Evolutionary conservation across 1,139 yeast species (phyloP).

Genomic region (Pichia sp.): DNA sequence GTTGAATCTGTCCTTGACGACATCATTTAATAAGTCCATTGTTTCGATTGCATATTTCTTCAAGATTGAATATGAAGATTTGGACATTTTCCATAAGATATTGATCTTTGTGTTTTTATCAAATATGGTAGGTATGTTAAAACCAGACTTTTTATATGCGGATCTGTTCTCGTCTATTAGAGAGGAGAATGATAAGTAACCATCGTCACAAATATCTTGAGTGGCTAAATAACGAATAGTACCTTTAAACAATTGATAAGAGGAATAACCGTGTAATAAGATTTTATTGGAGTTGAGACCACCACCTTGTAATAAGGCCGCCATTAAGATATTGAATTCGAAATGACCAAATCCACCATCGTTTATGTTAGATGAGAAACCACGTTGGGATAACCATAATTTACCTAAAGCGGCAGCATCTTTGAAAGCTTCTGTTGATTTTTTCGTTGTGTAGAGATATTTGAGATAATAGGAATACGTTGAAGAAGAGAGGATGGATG

Average conservation of each 20-base stretch:
- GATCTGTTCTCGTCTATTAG: constrained; percentile 51
- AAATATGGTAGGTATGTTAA: constrained; percentile 70
- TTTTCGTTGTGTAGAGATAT: constrained; percentile 71
- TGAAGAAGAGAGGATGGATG: constrained; percentile 70
- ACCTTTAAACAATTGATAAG: constrained; percentile 91
- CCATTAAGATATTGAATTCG: constrained; percentile 81
- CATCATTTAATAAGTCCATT: constrained; percentile 66
- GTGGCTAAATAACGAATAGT: constrained; percentile 78
- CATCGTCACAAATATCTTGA: constrained; percentile 60
- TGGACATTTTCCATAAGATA: constrained; percentile 78
- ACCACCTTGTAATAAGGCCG: constrained; percentile 84
- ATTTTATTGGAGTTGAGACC: constrained; percentile 74
- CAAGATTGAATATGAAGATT: constrained; percentile 60
- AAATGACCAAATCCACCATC: constrained; percentile 86
- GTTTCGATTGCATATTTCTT: constrained; percentile 70
- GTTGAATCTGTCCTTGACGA: constrained; percentile 80
- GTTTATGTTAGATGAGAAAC: constrained; percentile 60
- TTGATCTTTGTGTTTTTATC: constrained; percentile 77
- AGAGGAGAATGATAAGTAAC: constrained; percentile 67
- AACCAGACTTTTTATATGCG: constrained; percentile 55
- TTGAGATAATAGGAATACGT: constrained; percentile 69
- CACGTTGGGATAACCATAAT: constrained; percentile 88
- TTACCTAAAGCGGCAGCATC: constrained; percentile 89
- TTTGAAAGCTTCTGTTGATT: constrained; percentile 76
- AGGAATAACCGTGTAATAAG: constrained; percentile 81